These are phyloP conservation scores for Cynara cardunculus DNA, from an alignment of 129 eudicot genomes.

Conservation along the genomic window DNA sequence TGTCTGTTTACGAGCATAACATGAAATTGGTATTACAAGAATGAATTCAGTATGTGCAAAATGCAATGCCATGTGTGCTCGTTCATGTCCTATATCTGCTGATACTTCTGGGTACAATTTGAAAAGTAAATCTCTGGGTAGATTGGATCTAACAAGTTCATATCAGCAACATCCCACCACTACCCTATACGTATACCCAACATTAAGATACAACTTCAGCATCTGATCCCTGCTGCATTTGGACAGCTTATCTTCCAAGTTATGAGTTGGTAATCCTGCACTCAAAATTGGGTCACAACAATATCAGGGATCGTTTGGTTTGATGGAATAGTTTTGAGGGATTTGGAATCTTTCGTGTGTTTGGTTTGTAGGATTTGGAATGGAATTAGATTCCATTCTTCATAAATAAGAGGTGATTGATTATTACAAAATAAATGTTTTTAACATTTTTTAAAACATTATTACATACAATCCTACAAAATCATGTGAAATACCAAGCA, in stretches of 20 bases:
- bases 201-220: not conserved
- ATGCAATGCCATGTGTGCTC: slow-evolving; percentile 5
- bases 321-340: no score
- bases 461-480: no score
- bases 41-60: not conserved
- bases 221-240: not conserved
- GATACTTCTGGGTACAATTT: slow-evolving; percentile 14
- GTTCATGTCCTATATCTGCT: slow-evolving; percentile 4
- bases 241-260: slow-evolving; percentile 13
- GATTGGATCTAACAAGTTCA: slow-evolving; percentile 13
- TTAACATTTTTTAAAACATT: no score
- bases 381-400: no score
- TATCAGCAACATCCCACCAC: slow-evolving; percentile 12
- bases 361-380: no score
- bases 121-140: slow-evolving; percentile 16
- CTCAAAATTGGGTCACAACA: not conserved
- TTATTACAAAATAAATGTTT: no score
- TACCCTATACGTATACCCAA: slow-evolving; percentile 12
- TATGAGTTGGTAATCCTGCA: slow-evolving; percentile 8
- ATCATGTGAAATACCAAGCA: no score
- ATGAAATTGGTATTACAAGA: not conserved
- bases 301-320: not conserved
- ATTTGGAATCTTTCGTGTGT: no score
- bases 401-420: no score
- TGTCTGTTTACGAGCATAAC: not conserved